These are phyloP conservation scores for Aspergillus pseudotamarii DNA, from an alignment of 2,329 filamentous ascomycete species.

Conservation along the genomic window DNA sequence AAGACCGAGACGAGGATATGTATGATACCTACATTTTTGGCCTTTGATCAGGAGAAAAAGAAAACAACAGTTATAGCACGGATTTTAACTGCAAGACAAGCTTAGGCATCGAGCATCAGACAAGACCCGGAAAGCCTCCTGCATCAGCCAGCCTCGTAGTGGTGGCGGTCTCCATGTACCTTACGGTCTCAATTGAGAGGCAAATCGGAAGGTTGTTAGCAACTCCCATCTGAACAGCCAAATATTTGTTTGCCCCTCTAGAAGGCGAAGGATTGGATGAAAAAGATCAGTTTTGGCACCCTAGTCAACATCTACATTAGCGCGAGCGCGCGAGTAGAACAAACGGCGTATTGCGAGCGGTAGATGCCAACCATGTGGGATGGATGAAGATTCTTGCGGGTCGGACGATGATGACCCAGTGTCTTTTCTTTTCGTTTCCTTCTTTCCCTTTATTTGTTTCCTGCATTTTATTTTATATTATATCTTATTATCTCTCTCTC, in stretches of 20 bases:
- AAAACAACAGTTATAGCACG: neutral
- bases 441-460: neutral
- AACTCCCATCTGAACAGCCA: slow-evolving; percentile 4
- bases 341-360: neutral
- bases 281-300: neutral
- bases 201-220: slow-evolving; percentile 6
- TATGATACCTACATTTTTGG: neutral
- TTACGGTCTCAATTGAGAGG: neutral
- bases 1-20: neutral
- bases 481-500: too few relatives aligned
- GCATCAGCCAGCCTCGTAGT: slow-evolving; percentile 3
- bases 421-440: neutral
- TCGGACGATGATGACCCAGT: neutral
- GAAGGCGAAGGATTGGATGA: neutral
- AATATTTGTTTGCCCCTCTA: neutral
- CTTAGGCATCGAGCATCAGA: slow-evolving; percentile 1
- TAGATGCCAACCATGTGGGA: slow-evolving; percentile 39
- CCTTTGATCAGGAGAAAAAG: neutral
- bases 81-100: neutral
- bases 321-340: neutral
- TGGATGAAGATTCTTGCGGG: neutral
- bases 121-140: slow-evolving; percentile 9
- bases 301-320: slow-evolving; percentile 3
- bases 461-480: neutral
- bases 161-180: slow-evolving; percentile 14